A percentile compares a stretch with the other conserved stretches of the same genome.
Evolutionary conservation across 2,329 filamentous ascomycete genomes (phyloP).

Genomic region (Stemphylium beticola): DNA sequence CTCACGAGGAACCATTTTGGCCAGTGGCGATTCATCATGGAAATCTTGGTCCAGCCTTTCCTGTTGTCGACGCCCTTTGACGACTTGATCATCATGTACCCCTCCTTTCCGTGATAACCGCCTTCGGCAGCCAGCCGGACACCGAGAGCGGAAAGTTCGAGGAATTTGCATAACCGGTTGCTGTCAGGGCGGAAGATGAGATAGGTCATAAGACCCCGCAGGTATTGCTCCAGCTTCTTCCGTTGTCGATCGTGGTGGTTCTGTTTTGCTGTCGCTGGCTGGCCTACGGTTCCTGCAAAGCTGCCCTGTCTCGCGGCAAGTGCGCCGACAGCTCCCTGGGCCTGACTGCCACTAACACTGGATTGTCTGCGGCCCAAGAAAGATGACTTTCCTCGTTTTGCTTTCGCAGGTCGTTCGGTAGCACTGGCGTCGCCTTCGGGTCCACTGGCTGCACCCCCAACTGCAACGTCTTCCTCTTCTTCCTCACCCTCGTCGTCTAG

Average conservation of each 20-base stretch:
- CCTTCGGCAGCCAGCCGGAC: constrained; percentile 93
- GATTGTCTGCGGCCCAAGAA: constrained; percentile 66
- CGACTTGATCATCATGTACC: constrained; percentile 88
- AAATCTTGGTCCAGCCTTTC: constrained; percentile 76
- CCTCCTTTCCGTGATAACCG: constrained; percentile 97
- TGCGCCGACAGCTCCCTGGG: constrained; percentile 27
- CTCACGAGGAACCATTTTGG: constrained; percentile 98
- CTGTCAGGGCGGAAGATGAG: constrained; percentile 96
- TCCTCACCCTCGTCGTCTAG: constrained; percentile 74
- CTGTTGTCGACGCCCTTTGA: constrained; percentile 88
- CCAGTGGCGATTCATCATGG: constrained; percentile 81
- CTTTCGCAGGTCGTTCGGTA: constrained; percentile 64
- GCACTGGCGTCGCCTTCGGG: constrained; percentile 72
- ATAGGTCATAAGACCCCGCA: constrained; percentile 93
- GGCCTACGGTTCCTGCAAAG: constrained; percentile 48
- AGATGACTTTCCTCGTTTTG: constrained; percentile 62
- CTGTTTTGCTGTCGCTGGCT: constrained; percentile 53
- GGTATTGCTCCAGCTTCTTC: constrained; percentile 83
- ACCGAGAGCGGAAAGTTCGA: constrained; percentile 92
- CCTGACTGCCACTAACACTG: constrained; percentile 52
- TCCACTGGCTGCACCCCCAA: constrained; percentile 59
- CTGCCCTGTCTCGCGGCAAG: constrained; percentile 46
- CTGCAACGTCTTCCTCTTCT: constrained; percentile 67
- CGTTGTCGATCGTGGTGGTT: constrained; percentile 80
- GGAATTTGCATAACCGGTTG: constrained; percentile 92